Evolutionary conservation across 768 basidiomycete genomes (phyloP).

Genomic region (Leucocoprinus sp.): DNA sequence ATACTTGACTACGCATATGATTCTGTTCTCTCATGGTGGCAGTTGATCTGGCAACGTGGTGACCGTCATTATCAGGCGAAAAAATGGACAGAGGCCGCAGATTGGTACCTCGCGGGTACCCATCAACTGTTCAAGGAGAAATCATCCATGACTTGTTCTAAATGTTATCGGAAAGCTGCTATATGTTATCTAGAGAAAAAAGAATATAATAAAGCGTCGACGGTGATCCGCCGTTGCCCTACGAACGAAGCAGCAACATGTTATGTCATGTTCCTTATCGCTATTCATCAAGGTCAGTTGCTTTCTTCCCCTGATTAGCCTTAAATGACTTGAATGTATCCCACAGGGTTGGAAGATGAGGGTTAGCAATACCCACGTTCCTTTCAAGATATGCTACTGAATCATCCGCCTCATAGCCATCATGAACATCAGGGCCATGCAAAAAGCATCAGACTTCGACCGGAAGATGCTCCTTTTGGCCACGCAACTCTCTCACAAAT

Average conservation of each 20-base stretch:
- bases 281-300: slow-evolving; percentile 69
- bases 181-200: slow-evolving; percentile 73
- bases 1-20: slow-evolving; percentile 7
- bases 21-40: slow-evolving; percentile 15
- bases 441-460: slow-evolving; percentile 71
- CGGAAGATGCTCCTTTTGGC: slow-evolving; percentile 79
- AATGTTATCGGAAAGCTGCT: slow-evolving; percentile 79
- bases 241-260: slow-evolving; percentile 66
- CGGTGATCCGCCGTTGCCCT: slow-evolving; percentile 66
- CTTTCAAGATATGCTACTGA: slow-evolving; percentile 10
- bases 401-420: slow-evolving; percentile 37
- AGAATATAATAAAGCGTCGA: slow-evolving; percentile 65
- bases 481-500: slow-evolving; percentile 75
- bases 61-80: slow-evolving; percentile 70
- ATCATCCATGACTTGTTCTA: slow-evolving; percentile 45
- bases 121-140: slow-evolving; percentile 54
- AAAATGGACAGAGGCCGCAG: slow-evolving; percentile 68
- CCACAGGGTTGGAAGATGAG: slow-evolving; percentile 71
- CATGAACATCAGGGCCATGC: slow-evolving; percentile 60
- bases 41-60: slow-evolving; percentile 85
- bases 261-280: slow-evolving; percentile 70
- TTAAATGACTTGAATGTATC: slow-evolving; percentile 5
- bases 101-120: slow-evolving; percentile 73
- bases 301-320: slow-evolving; percentile 4
- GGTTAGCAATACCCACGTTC: slow-evolving; percentile 33